Conservation (phyloP, 352 stramenopile species). For the Phytophthora chlamydospora region DNA sequence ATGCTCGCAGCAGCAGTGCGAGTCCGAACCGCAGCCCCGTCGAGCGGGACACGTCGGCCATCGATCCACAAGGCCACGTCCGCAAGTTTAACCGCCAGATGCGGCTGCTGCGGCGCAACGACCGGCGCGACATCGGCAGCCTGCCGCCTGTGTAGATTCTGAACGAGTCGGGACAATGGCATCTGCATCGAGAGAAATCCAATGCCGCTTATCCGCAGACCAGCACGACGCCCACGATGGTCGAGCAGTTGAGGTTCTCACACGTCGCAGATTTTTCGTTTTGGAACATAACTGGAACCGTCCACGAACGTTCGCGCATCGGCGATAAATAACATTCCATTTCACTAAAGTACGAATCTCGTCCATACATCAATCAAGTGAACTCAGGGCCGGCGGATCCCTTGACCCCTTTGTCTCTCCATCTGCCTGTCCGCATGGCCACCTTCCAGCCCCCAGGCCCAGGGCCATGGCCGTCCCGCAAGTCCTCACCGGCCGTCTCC, state of each 20-base stretch:
- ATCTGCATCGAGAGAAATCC: too few relatives aligned
- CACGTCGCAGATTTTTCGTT: too few relatives aligned
- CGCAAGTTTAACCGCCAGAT: constrained; percentile 82
- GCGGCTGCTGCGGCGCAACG: constrained; percentile 60
- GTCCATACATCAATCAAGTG: constrained; percentile 6
- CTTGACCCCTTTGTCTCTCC: not conserved
- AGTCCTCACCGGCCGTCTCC: constrained; percentile 8
- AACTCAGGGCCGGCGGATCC: constrained; percentile 8
- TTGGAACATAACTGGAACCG: not conserved
- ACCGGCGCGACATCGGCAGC: constrained; percentile 50
- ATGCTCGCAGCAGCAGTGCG: constrained; percentile 15
- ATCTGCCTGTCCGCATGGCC: not conserved
- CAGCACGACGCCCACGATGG: too few relatives aligned
- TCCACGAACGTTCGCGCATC: constrained; percentile 16
- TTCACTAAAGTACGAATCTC: too few relatives aligned
- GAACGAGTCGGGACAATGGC: not conserved
- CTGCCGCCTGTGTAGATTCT: constrained; percentile 37
- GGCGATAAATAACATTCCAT: constrained; percentile 7
- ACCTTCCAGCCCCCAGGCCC: constrained; percentile 19
- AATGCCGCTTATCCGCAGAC: too few relatives aligned
- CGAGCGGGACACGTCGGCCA: constrained; percentile 19
- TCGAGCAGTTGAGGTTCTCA: too few relatives aligned
- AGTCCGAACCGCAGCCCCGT: not conserved
- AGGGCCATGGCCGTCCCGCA: constrained; percentile 11
- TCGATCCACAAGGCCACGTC: constrained; percentile 50